phyloP scores from a whole-genome alignment of 2,329 filamentous ascomycete species.

The Helotiales sp. region DNA sequence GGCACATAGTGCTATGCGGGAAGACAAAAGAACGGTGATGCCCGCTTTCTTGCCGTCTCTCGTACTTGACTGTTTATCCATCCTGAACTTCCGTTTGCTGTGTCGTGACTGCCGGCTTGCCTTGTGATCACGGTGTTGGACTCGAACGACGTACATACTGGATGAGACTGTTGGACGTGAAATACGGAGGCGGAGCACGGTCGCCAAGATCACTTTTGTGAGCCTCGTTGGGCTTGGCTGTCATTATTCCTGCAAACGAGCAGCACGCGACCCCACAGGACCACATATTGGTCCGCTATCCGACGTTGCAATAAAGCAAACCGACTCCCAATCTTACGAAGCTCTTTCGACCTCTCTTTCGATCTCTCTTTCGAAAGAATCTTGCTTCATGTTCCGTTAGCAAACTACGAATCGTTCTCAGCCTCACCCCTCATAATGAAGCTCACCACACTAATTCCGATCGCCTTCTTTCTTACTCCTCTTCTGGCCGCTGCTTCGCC shows the following conservation, averaged over 20 bases:
- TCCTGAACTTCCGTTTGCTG: too few species aligned
- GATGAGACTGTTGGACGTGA: too few species aligned
- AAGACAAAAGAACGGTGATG: too few species aligned
- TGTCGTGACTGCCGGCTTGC: too few species aligned
- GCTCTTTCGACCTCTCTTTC: too few species aligned
- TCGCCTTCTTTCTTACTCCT: slow-evolving; percentile 17
- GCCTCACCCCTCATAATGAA: slow-evolving; percentile 16
- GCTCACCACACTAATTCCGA: slow-evolving; percentile 14
- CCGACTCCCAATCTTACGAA: neutral
- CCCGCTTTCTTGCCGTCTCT: too few species aligned
- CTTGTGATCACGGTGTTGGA: too few species aligned
- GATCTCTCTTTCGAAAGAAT: too few species aligned
- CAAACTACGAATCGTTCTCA: neutral
- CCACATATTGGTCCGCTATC: neutral
- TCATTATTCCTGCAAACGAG: neutral
- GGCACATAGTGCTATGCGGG: too few species aligned
- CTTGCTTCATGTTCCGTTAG: neutral
- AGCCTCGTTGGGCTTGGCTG: slow-evolving; percentile 1
- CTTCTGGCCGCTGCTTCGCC: slow-evolving; percentile 4
- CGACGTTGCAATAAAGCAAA: neutral
- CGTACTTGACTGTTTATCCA: too few species aligned
- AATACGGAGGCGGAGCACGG: too few species aligned
- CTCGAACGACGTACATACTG: too few species aligned
- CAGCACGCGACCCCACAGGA: neutral
- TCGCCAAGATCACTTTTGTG: slow-evolving; percentile 12